Evolutionary conservation across 2,329 filamentous ascomycete species (phyloP), one percentile per base, ranked within the genome.

Genomic region (Exserohilum turcica): DNA sequence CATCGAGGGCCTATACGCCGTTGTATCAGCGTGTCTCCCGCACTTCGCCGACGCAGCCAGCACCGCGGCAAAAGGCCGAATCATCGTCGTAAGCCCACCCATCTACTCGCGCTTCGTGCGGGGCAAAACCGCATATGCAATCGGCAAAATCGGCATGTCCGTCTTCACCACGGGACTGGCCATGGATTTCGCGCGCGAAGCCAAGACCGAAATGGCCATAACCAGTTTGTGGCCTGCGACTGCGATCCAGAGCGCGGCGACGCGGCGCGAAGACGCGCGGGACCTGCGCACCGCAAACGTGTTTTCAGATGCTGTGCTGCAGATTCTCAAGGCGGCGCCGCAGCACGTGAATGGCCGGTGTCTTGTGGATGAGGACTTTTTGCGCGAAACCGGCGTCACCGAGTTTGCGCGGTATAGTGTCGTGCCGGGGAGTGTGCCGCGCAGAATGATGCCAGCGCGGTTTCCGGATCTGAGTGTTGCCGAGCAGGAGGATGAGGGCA

Each of bases 31-130:
- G 5, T 76, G 80, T 2, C 78, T 94, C 16, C 90, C 90, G 2
- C 79, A 87, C 54, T 86, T 93, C n/a, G n/a, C n/a, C n/a, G n/a
- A n/a, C n/a, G 54, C 74, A 75, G 49, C 75, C 79, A 42, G 78
- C n/a, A n/a, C n/a, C n/a, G n/a, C n/a, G n/a, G 29, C 4, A 10
- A 80, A 77, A 21, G 89, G 86, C 0, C 76, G 91, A 21, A 84
- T 95, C 56, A 78, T 95, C 39, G 88, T 94, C 48, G 88, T 95
- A 48, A 89, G 86, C 66, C 91, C 91, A 19, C 91, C 91, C 1
- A 92, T 95, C 52, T 95, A 95, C 74, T 89, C 85, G 58, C 82
- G 91, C 27, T 95, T 95, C 74, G 92, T 94, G 73, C 78, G 89
- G 18, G 91, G 91, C 9, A 95, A 95, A 81, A 90, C 90, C 1